A percentile compares a stretch with the other conserved stretches of the same genome.
Evolutionary conservation across 352 stramenopile genomes (phyloP).

Genomic region (Pythium aquatile): DNA sequence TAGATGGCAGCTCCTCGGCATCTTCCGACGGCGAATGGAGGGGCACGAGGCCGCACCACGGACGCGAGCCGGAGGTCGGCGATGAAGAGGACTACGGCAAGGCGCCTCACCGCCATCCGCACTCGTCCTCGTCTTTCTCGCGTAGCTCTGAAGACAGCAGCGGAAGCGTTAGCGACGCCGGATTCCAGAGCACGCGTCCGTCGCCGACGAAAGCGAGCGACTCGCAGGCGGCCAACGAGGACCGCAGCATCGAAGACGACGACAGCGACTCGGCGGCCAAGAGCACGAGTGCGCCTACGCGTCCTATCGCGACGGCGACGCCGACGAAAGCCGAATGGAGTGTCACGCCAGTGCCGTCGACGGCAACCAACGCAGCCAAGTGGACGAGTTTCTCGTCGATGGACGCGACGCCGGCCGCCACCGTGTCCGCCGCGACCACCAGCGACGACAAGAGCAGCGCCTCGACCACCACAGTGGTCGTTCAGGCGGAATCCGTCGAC

Average conservation of each 20-base stretch:
- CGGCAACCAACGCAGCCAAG: not conserved
- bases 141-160: not conserved
- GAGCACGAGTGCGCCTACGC: not conserved
- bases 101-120: not conserved
- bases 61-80: not conserved
- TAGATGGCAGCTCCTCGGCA: not conserved
- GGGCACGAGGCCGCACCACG: not conserved
- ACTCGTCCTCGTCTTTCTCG: not conserved
- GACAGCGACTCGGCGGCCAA: not conserved
- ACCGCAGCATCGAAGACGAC: constrained; percentile 2
- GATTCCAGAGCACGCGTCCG: not conserved
- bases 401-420: constrained; percentile 4
- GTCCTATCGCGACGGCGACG: not conserved
- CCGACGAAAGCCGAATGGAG: not conserved
- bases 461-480: not conserved
- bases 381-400: constrained; percentile 2
- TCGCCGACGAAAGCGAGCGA: not conserved
- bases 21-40: not conserved
- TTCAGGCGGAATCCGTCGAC: not conserved
- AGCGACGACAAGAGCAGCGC: constrained; percentile 6
- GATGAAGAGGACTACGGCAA: not conserved
- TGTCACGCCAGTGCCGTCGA: not conserved
- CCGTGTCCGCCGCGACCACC: not conserved
- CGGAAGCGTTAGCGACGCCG: constrained; percentile 4
- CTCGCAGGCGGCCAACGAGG: not conserved